Conservation (phyloP, 257 asterid species). For the Asclepias syriaca region DNA sequence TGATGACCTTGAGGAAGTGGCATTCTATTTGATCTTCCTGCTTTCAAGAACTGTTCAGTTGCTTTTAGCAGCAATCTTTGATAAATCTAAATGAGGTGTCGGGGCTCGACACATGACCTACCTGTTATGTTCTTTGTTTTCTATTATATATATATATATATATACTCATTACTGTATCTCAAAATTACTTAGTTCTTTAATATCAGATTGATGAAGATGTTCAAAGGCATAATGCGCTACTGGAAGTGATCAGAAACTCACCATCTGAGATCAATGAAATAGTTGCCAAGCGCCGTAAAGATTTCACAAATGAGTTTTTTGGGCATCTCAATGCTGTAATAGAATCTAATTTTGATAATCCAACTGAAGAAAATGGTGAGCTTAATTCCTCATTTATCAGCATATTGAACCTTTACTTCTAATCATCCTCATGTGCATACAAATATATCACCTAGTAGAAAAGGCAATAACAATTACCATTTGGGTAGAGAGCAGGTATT, state of each 20-base stretch:
- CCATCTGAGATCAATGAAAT: constrained; percentile 65
- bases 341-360: constrained; percentile 68
- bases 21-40: background rate
- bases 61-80: background rate
- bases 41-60: background rate
- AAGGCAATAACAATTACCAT: background rate
- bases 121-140: too few relatives aligned
- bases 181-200: constrained; percentile 15
- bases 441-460: background rate
- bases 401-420: background rate
- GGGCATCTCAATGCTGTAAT: constrained; percentile 74
- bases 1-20: background rate
- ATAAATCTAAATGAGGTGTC: background rate
- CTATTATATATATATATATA: background rate
- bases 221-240: constrained; percentile 80
- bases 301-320: constrained; percentile 90
- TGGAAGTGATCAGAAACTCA: constrained; percentile 51
- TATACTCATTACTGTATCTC: background rate
- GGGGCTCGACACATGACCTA: too few relatives aligned
- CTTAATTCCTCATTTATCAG: background rate
- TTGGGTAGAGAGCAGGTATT: background rate
- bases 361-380: constrained; percentile 79
- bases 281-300: constrained; percentile 84
- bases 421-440: background rate
- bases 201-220: constrained; percentile 74